Base-by-base conservation (phyloP, 2,329 filamentous ascomycete genomes). In the Diaporthe citrichinensis region DNA sequence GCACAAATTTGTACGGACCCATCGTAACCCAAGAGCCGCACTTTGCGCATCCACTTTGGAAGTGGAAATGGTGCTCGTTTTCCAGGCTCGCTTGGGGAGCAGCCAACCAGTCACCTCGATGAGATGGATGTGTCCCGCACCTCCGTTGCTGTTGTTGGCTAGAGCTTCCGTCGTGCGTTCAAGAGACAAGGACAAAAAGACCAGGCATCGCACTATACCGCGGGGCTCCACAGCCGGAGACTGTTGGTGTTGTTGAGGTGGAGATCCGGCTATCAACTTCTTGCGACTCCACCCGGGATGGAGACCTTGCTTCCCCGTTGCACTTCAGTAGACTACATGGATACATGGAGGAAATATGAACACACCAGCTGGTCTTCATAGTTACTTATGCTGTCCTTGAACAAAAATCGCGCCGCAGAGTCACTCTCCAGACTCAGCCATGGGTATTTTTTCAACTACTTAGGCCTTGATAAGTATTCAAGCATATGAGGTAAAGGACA, bases 171-270 rank as follows among this genome's bases (percentile, higher is more conserved):
- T n/a, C 12, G 34, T 59, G 31, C 57, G 39, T n/a, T 25, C 34
- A 9, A 14, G 34, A 41, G 23, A 39, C 53, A 57, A 57, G 28
- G 53, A 57, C 57, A 57, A 34, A 39, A 39, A 59, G 34, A 39
- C 34, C 34, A 25, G 34, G 20, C 34, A 59, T 39, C 3, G 20
- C 9, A 39, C 23, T 25, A 23, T 39, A 3, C 61, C 41, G 12
- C 41, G 44, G 41, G 61, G 61, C 44, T 67, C 61, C 61, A 49
- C 61, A 67, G 20, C 41, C 28, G 25, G 41, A n/a, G 46, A 34
- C 44, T 67, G 61, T 67, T 67, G 61, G 61, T 67, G 20, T 20
- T 67, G 25, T 28, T 36, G 61, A 51, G 44, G 61, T 34, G 61
- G 61, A 34, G 31, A 67, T 10, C 6, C 17, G 61, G 28, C 17